Evolutionary conservation across 306 rosid species (phyloP).

Genomic region (Dicorynia guianensis): DNA sequence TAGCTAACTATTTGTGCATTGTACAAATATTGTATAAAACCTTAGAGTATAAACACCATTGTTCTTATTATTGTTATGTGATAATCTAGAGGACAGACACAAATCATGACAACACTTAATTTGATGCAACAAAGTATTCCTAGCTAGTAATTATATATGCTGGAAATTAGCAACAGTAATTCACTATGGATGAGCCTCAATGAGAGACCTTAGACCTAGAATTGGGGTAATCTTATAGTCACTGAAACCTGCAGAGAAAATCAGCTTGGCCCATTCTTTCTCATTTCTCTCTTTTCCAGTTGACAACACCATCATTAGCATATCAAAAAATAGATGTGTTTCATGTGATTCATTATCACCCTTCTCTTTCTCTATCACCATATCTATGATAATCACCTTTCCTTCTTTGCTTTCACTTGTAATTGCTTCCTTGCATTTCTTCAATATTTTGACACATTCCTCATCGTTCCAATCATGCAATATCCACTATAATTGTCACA

Average conservation of each 20-base stretch:
- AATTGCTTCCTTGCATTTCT: constrained; percentile 47
- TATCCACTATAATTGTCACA: constrained; percentile 44
- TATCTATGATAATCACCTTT: constrained; percentile 45
- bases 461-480: constrained; percentile 46
- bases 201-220: constrained; percentile 48
- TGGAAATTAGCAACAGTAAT: neutral
- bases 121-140: too few relatives aligned
- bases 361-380: constrained; percentile 14
- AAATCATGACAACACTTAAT: too few relatives aligned
- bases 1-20: too few relatives aligned
- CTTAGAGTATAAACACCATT: too few relatives aligned
- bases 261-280: constrained; percentile 43
- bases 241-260: constrained; percentile 37
- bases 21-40: too few relatives aligned
- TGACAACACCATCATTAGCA: constrained; percentile 37
- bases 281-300: constrained; percentile 39
- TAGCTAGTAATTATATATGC: too few relatives aligned
- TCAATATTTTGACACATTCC: constrained; percentile 44
- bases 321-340: constrained; percentile 33
- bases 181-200: constrained; percentile 35
- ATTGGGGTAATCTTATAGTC: constrained; percentile 38
- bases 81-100: too few relatives aligned
- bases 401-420: constrained; percentile 28
- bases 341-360: constrained; percentile 22
- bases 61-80: too few relatives aligned